Evolutionary conservation across 148 eudicot genomes (phyloP).

Genomic region (Camellia lanceoleosa): DNA sequence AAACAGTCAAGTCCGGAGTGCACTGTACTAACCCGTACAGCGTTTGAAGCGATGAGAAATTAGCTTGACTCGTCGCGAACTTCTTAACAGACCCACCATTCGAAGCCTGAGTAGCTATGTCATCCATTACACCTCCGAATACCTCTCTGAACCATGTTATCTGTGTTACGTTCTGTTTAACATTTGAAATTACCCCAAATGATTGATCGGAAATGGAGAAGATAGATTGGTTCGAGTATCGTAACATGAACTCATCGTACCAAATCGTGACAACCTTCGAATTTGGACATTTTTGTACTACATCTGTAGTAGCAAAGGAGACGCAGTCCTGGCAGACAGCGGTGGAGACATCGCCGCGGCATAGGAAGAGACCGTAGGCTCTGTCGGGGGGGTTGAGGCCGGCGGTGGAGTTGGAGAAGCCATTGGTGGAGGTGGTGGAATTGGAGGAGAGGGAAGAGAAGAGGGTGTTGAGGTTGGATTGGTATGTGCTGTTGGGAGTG

Average conservation of each 20-base stretch:
- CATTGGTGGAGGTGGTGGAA: too few species aligned
- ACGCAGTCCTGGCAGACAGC: constrained; percentile 22
- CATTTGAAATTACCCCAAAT: accelerated
- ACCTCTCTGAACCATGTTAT: constrained; percentile 1
- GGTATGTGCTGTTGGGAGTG: too few species aligned
- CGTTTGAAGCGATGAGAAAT: background rate
- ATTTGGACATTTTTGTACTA: constrained; percentile 6
- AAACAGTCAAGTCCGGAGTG: too few species aligned
- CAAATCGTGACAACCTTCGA: constrained; percentile 11
- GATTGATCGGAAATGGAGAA: constrained; percentile 11
- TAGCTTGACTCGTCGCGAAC: constrained; percentile 5
- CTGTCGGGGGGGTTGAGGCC: too few species aligned
- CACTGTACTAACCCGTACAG: too few species aligned
- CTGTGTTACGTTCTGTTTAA: background rate
- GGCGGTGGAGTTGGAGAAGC: too few species aligned
- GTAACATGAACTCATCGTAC: constrained; percentile 11
- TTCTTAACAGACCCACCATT: constrained; percentile 8
- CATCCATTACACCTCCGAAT: background rate
- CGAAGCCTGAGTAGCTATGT: constrained; percentile 5
- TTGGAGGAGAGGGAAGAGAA: too few species aligned
- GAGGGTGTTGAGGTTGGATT: too few species aligned
- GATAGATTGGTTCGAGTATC: constrained; percentile 25
- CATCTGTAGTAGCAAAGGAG: background rate
- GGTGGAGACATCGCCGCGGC: too few species aligned
- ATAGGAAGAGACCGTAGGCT: too few species aligned